Base-by-base conservation (phyloP, 306 rosid genomes). In the Elaeagnus macrophylla region DNA sequence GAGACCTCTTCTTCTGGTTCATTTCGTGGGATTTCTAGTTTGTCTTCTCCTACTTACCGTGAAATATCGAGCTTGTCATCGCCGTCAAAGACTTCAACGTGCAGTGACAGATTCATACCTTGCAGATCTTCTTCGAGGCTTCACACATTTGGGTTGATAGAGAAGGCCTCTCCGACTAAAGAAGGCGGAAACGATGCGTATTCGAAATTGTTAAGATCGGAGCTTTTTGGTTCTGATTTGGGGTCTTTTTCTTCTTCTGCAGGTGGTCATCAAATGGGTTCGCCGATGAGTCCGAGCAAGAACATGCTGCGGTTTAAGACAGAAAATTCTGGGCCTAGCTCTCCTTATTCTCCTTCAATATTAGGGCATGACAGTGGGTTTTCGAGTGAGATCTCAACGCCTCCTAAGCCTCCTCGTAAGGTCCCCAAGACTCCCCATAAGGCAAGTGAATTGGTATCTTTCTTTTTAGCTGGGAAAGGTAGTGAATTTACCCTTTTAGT, bases 381-480 rank as follows among this genome's bases (percentile, higher is more conserved):
- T 48, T 62, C 79, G 42, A 72, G 76, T 1, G 95, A 87, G 51
- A 54, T 70, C 61, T 78, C 83, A 0, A 82, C 95, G 2, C 99
- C 99, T 59, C 99, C 96, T 1, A 93, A 88, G 78, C 95, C 99
- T 15, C 96, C 96, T 5, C 69, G 99, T 15, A 93, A 93, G 62
- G 96, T 93, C 5, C 99, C 94, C 58, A 93, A 93, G 72, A 93
- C 99, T 13, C 99, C 99, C 43, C 95, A 84, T 57, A 93, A 93
- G 96, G 99, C 61, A 60, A 51, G 38, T 60, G 1, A 37, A 18
- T 39, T 19, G 41, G 13, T 10, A 7, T 66, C 12, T 25, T 25
- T 25, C 32, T 25, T 25, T 25, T 25, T 2, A 25, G 32, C 32
- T 25, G n/a, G n/a, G n/a, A n/a, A n/a, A n/a, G n/a, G n/a, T n/a